Evolutionary conservation across 2,329 filamentous ascomycete species (phyloP).

Genomic region (Massarina eburnea): DNA sequence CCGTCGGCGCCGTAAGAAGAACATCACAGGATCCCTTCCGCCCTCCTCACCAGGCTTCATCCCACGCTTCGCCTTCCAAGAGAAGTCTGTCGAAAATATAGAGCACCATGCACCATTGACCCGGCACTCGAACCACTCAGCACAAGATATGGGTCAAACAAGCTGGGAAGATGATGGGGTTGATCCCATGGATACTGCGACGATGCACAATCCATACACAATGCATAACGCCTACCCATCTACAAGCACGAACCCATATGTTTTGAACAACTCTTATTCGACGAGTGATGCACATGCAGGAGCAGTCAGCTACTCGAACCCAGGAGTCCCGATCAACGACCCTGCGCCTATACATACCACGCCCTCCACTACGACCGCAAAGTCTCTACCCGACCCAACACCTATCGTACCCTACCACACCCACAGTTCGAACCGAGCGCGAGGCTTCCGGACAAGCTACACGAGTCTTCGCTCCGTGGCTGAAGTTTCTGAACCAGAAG

Average conservation of each 20-base stretch:
- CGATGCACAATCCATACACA: conserved; percentile 4
- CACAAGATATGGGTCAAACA: conserved; percentile 12
- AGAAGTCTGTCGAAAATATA: conserved; percentile 20
- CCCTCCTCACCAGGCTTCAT: conserved; percentile 42
- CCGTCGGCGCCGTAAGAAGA: conserved; percentile 26
- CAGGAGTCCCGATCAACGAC: conserved; percentile 1
- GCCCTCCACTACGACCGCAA: conserved; percentile 12
- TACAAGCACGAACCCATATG: conserved; percentile 2
- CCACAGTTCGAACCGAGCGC: conserved; percentile 36
- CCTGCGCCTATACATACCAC: conserved; percentile 3
- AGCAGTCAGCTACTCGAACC: conserved; percentile 4
- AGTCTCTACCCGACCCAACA: conserved; percentile 22
- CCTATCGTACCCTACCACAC: conserved; percentile 34
- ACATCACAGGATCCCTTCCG: conserved; percentile 27
- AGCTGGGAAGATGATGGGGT: conserved; percentile 35
- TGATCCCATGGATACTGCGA: conserved; percentile 13
- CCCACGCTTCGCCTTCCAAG: conserved; percentile 38
- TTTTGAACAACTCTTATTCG: neutral
- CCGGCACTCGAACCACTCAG: conserved; percentile 7
- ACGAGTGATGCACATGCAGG: conserved; percentile 1
- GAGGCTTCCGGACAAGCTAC: conserved; percentile 36
- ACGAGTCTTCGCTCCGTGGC: conserved; percentile 35
- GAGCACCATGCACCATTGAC: conserved; percentile 28
- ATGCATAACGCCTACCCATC: conserved; percentile 3
- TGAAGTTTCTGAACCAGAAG: conserved; percentile 32